Percentiles rank a stretch among this genome's conserved stretches.
phyloP scores from a whole-genome alignment of 768 basidiomycete genomes.

The Xerocomus potaroensis region DNA sequence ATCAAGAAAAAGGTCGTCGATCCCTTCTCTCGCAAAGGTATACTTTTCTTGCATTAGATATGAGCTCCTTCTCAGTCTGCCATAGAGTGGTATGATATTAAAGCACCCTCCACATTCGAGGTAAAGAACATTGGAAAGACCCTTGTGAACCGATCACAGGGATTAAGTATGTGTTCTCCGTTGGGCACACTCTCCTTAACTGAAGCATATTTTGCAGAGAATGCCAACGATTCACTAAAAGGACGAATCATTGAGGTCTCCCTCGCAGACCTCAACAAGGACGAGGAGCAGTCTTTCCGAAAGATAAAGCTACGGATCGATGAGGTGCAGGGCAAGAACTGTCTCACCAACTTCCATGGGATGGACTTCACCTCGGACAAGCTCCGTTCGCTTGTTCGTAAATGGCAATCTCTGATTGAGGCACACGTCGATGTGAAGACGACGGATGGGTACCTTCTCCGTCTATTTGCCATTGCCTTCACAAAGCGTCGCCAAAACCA shows the following conservation, averaged over 20 bases:
- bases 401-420: slow-evolving; percentile 99
- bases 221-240: slow-evolving; percentile 97
- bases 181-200: background rate
- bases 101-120: slow-evolving; percentile 97
- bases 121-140: slow-evolving; percentile 97
- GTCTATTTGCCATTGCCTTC: slow-evolving; percentile 98
- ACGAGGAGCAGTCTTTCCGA: slow-evolving; percentile 98
- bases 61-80: background rate
- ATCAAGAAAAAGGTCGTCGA: slow-evolving; percentile 99
- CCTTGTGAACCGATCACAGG: slow-evolving; percentile 95
- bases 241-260: slow-evolving; percentile 96
- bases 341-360: slow-evolving; percentile 99
- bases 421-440: slow-evolving; percentile 99
- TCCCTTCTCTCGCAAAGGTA: slow-evolving; percentile 99
- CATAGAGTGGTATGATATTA: slow-evolving; percentile 99
- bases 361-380: slow-evolving; percentile 99
- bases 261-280: slow-evolving; percentile 96
- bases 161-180: slow-evolving; percentile 73
- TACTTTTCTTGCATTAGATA: slow-evolving; percentile 8
- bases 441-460: slow-evolving; percentile 98
- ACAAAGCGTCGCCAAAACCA: slow-evolving; percentile 95
- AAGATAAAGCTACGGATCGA: slow-evolving; percentile 99
- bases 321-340: slow-evolving; percentile 97
- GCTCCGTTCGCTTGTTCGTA: slow-evolving; percentile 98
- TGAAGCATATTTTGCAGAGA: slow-evolving; percentile 55